Conservation (phyloP, 1,139 yeast genomes). For the Hyphopichia wangnamkhiaoensis region DNA sequence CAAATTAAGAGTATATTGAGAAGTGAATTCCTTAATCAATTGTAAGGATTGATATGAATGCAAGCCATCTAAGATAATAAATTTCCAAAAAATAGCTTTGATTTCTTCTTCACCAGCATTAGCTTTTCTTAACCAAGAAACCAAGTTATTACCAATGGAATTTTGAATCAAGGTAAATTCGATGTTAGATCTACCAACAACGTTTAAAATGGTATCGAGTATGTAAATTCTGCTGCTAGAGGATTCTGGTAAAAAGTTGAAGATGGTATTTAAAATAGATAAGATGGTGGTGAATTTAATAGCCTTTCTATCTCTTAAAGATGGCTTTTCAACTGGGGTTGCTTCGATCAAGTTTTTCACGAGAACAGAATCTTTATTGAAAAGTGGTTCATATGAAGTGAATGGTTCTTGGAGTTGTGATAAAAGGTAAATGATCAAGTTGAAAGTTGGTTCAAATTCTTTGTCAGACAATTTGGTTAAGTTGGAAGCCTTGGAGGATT, state of each 20-base stretch:
- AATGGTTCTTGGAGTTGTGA: constrained; percentile 26
- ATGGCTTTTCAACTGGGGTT: constrained; percentile 40
- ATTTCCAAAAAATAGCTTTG: constrained; percentile 40
- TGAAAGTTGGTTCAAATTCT: constrained; percentile 49
- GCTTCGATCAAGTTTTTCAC: constrained; percentile 32
- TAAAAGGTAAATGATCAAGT: constrained; percentile 41
- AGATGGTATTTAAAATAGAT: constrained; percentile 44
- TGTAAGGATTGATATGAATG: constrained; percentile 33
- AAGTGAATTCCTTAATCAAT: constrained; percentile 38
- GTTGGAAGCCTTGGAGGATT: constrained; percentile 23
- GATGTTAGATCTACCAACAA: constrained; percentile 32
- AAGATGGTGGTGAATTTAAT: constrained; percentile 46
- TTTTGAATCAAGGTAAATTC: constrained; percentile 38
- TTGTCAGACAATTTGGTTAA: constrained; percentile 42
- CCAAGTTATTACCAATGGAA: constrained; percentile 39
- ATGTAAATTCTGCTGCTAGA: constrained; percentile 36
- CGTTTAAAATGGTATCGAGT: constrained; percentile 33
- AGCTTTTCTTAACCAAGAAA: constrained; percentile 36
- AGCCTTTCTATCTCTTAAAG: constrained; percentile 50
- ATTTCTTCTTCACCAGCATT: constrained; percentile 30
- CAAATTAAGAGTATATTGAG: constrained; percentile 20
- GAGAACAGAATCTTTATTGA: constrained; percentile 30
- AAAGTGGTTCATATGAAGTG: constrained; percentile 23
- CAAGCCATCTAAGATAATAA: constrained; percentile 36
- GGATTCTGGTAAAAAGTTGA: constrained; percentile 43